Evolutionary conservation across 2,329 filamentous ascomycete species (phyloP).

Genomic region (Ophidiomyces ophidiicola): DNA sequence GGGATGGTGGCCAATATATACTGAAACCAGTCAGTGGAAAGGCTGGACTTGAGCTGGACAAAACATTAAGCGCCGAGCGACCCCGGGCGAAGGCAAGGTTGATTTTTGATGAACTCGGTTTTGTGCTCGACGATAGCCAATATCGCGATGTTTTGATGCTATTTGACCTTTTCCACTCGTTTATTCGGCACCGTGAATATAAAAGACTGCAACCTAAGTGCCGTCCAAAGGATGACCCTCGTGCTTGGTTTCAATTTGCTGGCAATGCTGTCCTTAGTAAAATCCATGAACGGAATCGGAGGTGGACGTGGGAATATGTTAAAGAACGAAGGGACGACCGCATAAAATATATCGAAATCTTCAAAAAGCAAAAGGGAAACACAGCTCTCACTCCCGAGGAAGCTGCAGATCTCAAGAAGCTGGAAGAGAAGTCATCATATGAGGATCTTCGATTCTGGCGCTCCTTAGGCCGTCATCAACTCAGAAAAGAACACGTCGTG

Average conservation of each 20-base stretch:
- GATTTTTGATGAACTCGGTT: slow-evolving; percentile 91
- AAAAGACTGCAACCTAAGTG: slow-evolving; percentile 80
- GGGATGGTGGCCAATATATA: slow-evolving; percentile 79
- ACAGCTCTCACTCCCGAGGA: slow-evolving; percentile 57
- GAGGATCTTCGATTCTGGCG: slow-evolving; percentile 97
- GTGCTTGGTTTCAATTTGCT: slow-evolving; percentile 85
- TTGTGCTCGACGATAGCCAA: slow-evolving; percentile 94
- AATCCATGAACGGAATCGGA: slow-evolving; percentile 84
- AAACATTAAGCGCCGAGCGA: slow-evolving; percentile 64
- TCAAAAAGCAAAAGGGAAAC: slow-evolving; percentile 83
- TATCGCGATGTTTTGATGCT: slow-evolving; percentile 97
- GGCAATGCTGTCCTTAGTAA: slow-evolving; percentile 79
- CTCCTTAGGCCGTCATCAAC: slow-evolving; percentile 80
- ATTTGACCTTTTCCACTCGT: slow-evolving; percentile 96
- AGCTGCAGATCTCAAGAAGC: slow-evolving; percentile 54
- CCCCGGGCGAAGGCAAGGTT: slow-evolving; percentile 85
- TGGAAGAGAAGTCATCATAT: slow-evolving; percentile 83
- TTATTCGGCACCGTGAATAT: slow-evolving; percentile 94
- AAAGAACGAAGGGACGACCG: slow-evolving; percentile 84
- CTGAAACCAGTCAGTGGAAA: slow-evolving; percentile 90
- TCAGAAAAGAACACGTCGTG: slow-evolving; percentile 87
- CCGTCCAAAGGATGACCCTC: slow-evolving; percentile 74
- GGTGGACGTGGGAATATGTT: slow-evolving; percentile 95
- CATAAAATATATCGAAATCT: slow-evolving; percentile 76
- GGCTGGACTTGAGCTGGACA: slow-evolving; percentile 89